Evolutionary conservation across 164 flowering plant species (phyloP), one percentile per base, ranked within the genome.

Genomic region (Vitis riparia): DNA sequence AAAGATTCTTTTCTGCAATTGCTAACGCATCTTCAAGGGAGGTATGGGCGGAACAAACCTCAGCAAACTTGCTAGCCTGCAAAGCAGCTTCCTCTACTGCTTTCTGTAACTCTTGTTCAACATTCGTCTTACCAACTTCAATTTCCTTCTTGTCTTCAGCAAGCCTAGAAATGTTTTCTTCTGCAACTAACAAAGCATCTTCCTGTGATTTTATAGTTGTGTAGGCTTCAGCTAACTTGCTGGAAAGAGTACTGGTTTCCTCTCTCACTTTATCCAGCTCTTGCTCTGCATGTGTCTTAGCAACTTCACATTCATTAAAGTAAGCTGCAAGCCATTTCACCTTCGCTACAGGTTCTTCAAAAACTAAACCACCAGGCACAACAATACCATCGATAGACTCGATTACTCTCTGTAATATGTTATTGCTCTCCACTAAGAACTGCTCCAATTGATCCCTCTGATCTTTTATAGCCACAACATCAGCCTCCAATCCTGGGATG

Each of bases 301-400:
- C 80, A 64, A 53, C 65, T 73, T 87, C 79, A 68, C 74, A 83
- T 71, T 89, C 89, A 69, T 61, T 70, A 14, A 87, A 47, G 74
- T 77, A 79, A 23, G 75, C 80, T 30, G 78, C 78, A 73, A 94
- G 68, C 90, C 91, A 86, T 65, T 81, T 81, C 63, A 90, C 67
- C 82, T 91, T 95, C 51, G 82, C 93, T 27, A 81, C 62, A 47
- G 96, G 94, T 30, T 89, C 91, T 63, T 86, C 79, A 76, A 81
- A 83, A 51, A 51, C 74, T 56, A 75, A 65, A 71, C 77, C 84
- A 72, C 57, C 76, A 7, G 93, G 88, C 76, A 83, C 69, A 74
- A 44, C 72, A 73, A 91, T 78, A 32, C 59, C 66, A 59, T 91
- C 90, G 50, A 91, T 74, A 8, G 86, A 79, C 71, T 85, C 84